Conservation (phyloP, 306 rosid genomes). For the Adenanthera pavonina region DNA sequence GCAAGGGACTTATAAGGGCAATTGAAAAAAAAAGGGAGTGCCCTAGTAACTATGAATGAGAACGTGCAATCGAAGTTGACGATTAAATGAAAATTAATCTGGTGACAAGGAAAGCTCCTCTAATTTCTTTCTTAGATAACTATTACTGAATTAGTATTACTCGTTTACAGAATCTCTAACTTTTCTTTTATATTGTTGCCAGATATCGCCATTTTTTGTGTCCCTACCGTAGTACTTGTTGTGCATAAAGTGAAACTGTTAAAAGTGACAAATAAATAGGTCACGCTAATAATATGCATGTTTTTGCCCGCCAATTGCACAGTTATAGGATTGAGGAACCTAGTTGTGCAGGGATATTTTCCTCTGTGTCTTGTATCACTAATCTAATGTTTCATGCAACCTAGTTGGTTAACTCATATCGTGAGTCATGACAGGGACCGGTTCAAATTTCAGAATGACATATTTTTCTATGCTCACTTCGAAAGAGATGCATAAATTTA, state of each 20-base stretch:
- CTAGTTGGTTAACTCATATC: background rate
- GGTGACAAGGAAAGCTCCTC: background rate
- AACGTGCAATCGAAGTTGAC: background rate
- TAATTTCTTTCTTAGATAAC: background rate
- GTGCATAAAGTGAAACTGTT: background rate
- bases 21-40: background rate
- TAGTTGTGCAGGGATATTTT: background rate
- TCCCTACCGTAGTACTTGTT: background rate
- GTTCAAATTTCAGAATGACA: background rate
- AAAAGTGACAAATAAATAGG: background rate
- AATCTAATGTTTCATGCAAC: background rate
- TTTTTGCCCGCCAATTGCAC: background rate
- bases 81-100: background rate
- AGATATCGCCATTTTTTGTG: background rate
- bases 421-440: background rate
- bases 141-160: background rate
- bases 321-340: background rate
- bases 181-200: background rate
- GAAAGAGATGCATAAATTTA: background rate
- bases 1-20: background rate
- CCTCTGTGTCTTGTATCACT: background rate
- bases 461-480: background rate
- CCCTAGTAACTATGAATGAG: background rate
- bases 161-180: background rate
- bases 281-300: background rate